Base-by-base conservation (phyloP, 23 red algal species). In the Gracilaria caudata region DNA sequence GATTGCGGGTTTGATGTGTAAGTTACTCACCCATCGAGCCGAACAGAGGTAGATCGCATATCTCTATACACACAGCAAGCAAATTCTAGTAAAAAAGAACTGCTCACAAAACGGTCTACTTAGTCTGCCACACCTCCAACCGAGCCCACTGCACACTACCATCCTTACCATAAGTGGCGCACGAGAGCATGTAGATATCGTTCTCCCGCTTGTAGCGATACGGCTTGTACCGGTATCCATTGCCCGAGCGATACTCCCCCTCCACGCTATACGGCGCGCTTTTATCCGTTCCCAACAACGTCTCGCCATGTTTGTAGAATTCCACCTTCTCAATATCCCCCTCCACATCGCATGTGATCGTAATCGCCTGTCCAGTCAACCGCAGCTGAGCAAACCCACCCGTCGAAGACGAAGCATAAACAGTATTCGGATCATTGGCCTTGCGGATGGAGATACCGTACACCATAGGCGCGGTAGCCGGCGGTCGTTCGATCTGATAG, bases 261-360 rank as follows among this genome's bases (percentile, higher is more conserved):
- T 19, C 33, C 30, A 86, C 47, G 68, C 65, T 74, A 28, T 75
- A 86, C 43, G 70, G 70, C 28, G 82, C 59, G 11, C 43, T 20
- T 0, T 23, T 57, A 12, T 61, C 53, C 9, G 57, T 66, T 8
- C 23, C 25, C 23, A 73, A 21, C 26, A 66, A 16, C 0, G 41
- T 30, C 43, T 54, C 53, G 17, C 82, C 82, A 37, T 86, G 43
- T n/a, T 43, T 46, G 41, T 57, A 86, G 45, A 86, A 86, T 39
- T 47, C 65, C 24, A 86, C 82, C 21, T 47, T 23, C 7, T 75
- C 70, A 8, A 75, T 33, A 19, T 16, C 20, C 29, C 68, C 63
- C 43, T 46, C 66, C 46, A 76, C 82, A 17, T 86, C 82, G 66
- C 82, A 86, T 26, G 65, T 73, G 23, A 86, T 29, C 12, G 82